Percentiles rank a stretch among this genome's conserved stretches.
Conservation (phyloP, 495 filamentous ascomycete species). For the Cairneyella variabilis region DNA sequence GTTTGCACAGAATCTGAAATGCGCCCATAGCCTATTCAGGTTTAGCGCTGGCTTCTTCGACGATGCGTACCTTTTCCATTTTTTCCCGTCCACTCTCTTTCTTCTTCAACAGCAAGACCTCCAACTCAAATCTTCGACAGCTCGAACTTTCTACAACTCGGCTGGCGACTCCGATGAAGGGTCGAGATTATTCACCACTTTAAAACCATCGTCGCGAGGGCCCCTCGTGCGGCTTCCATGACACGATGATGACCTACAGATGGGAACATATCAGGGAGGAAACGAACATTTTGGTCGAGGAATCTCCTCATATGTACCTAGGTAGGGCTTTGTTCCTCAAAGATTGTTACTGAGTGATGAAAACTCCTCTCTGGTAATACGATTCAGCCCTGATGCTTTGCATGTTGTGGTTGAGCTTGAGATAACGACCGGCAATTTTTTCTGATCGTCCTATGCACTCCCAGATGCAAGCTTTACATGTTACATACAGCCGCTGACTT, state of each 20-base stretch:
- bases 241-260: constrained; percentile 97
- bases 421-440: constrained; percentile 67
- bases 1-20: too few species aligned
- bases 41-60: neutral
- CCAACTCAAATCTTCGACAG: constrained; percentile 93
- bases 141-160: constrained; percentile 55
- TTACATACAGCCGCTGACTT: too few species aligned
- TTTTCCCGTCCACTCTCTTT: constrained; percentile 27
- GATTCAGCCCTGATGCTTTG: constrained; percentile 43
- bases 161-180: constrained; percentile 83
- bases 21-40: constrained; percentile 1
- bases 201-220: constrained; percentile 99
- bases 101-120: constrained; percentile 68
- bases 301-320: too few species aligned
- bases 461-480: too few species aligned
- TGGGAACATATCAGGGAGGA: constrained; percentile 61
- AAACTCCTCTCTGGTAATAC: constrained; percentile 76
- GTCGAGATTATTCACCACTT: constrained; percentile 58
- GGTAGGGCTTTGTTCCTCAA: too few species aligned
- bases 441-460: constrained; percentile 30
- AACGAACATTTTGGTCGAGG: too few species aligned
- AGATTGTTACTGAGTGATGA: constrained; percentile 60
- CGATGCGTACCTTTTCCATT: constrained; percentile 6
- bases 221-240: constrained; percentile 80
- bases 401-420: constrained; percentile 65